Evolutionary conservation across 177 flowering plant genomes (phyloP).

Genomic region (Vitis hybrid): DNA sequence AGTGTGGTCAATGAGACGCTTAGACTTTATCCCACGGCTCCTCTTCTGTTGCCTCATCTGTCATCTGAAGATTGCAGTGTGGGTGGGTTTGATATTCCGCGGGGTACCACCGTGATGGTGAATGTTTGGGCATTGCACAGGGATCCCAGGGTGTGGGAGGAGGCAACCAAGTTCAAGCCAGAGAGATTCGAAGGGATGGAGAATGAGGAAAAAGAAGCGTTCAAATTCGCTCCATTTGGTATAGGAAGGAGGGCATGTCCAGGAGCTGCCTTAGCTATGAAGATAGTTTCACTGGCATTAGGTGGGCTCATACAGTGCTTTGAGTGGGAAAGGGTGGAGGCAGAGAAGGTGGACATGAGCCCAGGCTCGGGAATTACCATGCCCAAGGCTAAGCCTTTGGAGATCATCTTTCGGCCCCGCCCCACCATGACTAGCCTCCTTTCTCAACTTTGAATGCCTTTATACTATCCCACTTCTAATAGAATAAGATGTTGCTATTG

Average conservation of each 20-base stretch:
- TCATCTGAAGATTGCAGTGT: conserved; percentile 19
- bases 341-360: conserved; percentile 21
- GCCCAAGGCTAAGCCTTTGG: conserved; percentile 22
- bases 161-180: conserved; percentile 22
- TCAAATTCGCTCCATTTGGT: conserved; percentile 37
- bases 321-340: conserved; percentile 22
- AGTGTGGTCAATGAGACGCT: conserved; percentile 19
- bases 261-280: conserved; percentile 22
- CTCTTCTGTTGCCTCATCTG: conserved; percentile 18
- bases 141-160: conserved; percentile 27
- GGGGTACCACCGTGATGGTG: conserved; percentile 19
- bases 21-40: conserved; percentile 16
- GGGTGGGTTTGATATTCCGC: conserved; percentile 19
- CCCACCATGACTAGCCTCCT: not conserved
- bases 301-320: conserved; percentile 36
- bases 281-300: conserved; percentile 19
- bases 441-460: not conserved
- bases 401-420: conserved; percentile 13
- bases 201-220: conserved; percentile 9
- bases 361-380: conserved; percentile 1
- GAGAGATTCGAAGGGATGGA: conserved; percentile 23
- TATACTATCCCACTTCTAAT: no score
- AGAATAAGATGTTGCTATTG: no score
- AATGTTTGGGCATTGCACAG: conserved; percentile 29
- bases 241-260: conserved; percentile 44